A percentile compares a stretch with the other conserved stretches of the same genome.
Evolutionary conservation across 1,284 basidiomycete species (phyloP).

Genomic region (Porodaedalea pini): DNA sequence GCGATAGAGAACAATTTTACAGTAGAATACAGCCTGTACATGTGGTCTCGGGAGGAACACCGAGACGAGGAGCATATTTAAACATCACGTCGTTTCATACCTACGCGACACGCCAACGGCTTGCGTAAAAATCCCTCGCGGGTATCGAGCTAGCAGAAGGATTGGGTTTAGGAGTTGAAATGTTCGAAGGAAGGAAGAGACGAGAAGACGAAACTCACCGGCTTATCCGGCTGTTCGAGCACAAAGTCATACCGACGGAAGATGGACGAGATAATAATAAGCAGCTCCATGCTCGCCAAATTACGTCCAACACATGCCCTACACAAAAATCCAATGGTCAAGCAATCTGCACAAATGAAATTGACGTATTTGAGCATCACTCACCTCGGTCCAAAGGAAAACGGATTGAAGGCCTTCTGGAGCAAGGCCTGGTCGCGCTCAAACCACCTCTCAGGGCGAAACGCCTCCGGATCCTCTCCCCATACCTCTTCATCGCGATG

Average conservation of each 20-base stretch:
- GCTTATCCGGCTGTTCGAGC: slow-evolving; percentile 51
- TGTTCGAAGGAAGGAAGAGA: not conserved
- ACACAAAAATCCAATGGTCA: not conserved
- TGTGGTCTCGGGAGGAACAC: too few species aligned
- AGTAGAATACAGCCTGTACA: too few species aligned
- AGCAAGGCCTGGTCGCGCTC: slow-evolving; percentile 57
- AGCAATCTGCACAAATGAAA: slow-evolving; percentile 9
- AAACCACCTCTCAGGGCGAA: slow-evolving; percentile 79
- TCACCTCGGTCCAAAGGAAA: slow-evolving; percentile 65
- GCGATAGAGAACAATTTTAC: too few species aligned
- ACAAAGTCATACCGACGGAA: slow-evolving; percentile 71
- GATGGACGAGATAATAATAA: slow-evolving; percentile 71
- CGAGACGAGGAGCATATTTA: too few species aligned
- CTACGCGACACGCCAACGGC: slow-evolving; percentile 62
- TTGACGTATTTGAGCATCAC: slow-evolving; percentile 21
- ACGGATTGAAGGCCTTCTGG: slow-evolving; percentile 73
- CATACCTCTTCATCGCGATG: slow-evolving; percentile 70
- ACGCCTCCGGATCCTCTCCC: slow-evolving; percentile 77
- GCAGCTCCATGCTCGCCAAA: slow-evolving; percentile 70
- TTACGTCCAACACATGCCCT: slow-evolving; percentile 75
- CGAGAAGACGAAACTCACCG: slow-evolving; percentile 39
- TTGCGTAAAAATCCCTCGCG: slow-evolving; percentile 79
- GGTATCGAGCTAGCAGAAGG: slow-evolving; percentile 51
- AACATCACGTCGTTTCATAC: slow-evolving; percentile 54
- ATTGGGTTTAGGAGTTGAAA: slow-evolving; percentile 17